Percentiles rank a stretch among this genome's conserved stretches.
These are phyloP conservation scores for Lactifluus rugatus DNA, from an alignment of 768 basidiomycete genomes.

Conservation along the genomic window DNA sequence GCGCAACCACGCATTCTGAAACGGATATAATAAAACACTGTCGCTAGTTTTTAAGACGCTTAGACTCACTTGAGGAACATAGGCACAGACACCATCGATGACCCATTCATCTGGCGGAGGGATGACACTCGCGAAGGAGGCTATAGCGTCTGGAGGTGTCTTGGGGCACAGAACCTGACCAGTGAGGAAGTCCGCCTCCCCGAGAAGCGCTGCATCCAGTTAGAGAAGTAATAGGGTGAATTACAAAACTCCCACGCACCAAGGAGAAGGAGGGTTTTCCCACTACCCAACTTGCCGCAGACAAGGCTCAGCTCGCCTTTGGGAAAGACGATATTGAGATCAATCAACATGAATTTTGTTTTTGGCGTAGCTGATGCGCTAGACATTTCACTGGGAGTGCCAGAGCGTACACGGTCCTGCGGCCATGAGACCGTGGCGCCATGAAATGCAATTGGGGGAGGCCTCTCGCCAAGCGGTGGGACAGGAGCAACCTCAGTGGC, in stretches of 20 bases:
- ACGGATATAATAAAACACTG: not conserved
- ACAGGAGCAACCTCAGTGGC: conserved; percentile 62
- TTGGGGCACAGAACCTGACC: conserved; percentile 79
- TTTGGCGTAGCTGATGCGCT: conserved; percentile 64
- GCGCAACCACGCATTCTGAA: conserved; percentile 50
- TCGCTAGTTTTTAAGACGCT: conserved; percentile 11
- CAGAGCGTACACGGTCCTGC: conserved; percentile 45
- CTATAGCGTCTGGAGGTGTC: conserved; percentile 72
- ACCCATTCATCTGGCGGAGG: conserved; percentile 59
- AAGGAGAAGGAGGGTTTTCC: conserved; percentile 78
- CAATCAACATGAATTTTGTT: conserved; percentile 71
- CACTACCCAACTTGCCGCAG: conserved; percentile 83
- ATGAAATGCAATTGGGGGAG: conserved; percentile 60
- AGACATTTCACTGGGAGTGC: conserved; percentile 27
- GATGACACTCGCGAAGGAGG: conserved; percentile 39
- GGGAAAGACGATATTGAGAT: conserved; percentile 71
- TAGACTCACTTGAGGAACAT: conserved; percentile 61
- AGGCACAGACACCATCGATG: conserved; percentile 69
- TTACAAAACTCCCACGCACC: conserved; percentile 28
- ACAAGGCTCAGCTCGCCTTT: conserved; percentile 69
- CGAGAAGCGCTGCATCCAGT: conserved; percentile 52
- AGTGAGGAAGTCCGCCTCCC: conserved; percentile 76
- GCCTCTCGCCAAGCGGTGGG: conserved; percentile 45
- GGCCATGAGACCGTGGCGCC: conserved; percentile 91
- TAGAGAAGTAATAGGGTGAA: conserved; percentile 1